Evolutionary conservation across 768 basidiomycete genomes (phyloP), one percentile per base, ranked within the genome.

Genomic region (Mycena leptocephala): DNA sequence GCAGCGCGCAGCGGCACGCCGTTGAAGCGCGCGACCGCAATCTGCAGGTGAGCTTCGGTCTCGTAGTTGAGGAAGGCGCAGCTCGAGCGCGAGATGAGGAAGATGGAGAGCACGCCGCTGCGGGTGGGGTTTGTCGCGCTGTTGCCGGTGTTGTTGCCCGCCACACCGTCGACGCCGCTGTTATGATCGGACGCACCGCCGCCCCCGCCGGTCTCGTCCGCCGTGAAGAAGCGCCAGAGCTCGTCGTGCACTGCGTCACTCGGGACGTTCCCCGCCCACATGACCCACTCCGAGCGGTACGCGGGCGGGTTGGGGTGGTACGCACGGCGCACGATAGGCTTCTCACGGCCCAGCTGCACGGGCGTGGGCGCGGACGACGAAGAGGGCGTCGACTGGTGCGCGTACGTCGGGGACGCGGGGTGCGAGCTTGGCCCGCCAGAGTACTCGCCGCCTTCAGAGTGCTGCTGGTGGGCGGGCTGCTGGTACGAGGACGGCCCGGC

Each of bases 181-280:
- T 76, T 28, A n/a, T n/a, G n/a, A 63, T 35, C 20, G 24, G 14
- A n/a, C 20, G 3, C 39, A 53, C 24, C 14, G 32, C 20, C 24
- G 22, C 46, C 26, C 46, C 24, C 58, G 26, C 26, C 37, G 35
- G n/a, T n/a, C 14, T 28, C 41, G 22, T 80, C 74, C 5, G 70
- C 80, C 11, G 89, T 93, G 86, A 99, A 97, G 83, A 97, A 97
- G 10, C 87, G 87, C 94, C 93, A 95, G 6, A 98, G 87, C 81
- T 98, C 97, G 78, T 96, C 93, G 73, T 96, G 91, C 3, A 92
- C 92, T 18, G 95, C 93, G 80, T 97, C 95, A 6, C 89, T 89
- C 3, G 96, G 95, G 3, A 98, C 94, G 81, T 99, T 99, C 13
- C 97, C 97, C 14, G 93, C 93, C 97, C 97, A 98, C 95, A 97